Percentiles rank a stretch among this genome's conserved stretches.
phyloP scores from a whole-genome alignment of 2,329 filamentous ascomycete species.

The Colletotrichum incanum region DNA sequence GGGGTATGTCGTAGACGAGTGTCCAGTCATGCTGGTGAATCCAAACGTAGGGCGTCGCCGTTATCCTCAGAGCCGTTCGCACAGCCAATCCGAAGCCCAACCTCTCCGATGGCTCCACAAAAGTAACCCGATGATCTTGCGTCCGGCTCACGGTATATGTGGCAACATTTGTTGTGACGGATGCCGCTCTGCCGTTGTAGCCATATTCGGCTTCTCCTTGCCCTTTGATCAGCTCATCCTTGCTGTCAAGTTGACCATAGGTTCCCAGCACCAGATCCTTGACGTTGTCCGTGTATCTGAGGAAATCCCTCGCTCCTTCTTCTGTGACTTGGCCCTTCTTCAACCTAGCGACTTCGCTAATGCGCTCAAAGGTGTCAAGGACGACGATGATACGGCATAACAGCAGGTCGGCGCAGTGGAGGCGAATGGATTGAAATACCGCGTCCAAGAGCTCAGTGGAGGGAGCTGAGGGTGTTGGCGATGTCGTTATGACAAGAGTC shows the following conservation, averaged over 20 bases:
- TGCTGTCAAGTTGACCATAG: constrained; percentile 43
- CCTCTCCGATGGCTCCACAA: constrained; percentile 63
- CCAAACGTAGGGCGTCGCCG: constrained; percentile 68
- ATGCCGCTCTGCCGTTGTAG: constrained; percentile 46
- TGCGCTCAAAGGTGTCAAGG: constrained; percentile 67
- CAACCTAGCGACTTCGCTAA: constrained; percentile 60
- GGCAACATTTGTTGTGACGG: background rate
- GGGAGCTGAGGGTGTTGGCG: constrained; percentile 68
- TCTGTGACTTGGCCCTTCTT: constrained; percentile 69
- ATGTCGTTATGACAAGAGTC: constrained; percentile 68
- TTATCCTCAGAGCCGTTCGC: constrained; percentile 64
- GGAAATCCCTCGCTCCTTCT: constrained; percentile 59
- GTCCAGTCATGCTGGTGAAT: constrained; percentile 73
- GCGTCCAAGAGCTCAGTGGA: constrained; percentile 66
- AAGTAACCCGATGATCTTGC: constrained; percentile 57
- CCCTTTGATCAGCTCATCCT: constrained; percentile 15
- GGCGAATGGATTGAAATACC: constrained; percentile 62
- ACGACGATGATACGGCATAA: constrained; percentile 65
- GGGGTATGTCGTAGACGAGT: constrained; percentile 61
- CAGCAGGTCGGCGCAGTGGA: constrained; percentile 59
- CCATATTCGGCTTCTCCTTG: constrained; percentile 64
- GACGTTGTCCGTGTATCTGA: constrained; percentile 64
- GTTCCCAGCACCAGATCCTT: constrained; percentile 57
- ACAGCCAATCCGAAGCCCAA: constrained; percentile 70
- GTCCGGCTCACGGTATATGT: constrained; percentile 55